phyloP scores from a whole-genome alignment of 306 rosid species.

The Vigna hirtella region DNA sequence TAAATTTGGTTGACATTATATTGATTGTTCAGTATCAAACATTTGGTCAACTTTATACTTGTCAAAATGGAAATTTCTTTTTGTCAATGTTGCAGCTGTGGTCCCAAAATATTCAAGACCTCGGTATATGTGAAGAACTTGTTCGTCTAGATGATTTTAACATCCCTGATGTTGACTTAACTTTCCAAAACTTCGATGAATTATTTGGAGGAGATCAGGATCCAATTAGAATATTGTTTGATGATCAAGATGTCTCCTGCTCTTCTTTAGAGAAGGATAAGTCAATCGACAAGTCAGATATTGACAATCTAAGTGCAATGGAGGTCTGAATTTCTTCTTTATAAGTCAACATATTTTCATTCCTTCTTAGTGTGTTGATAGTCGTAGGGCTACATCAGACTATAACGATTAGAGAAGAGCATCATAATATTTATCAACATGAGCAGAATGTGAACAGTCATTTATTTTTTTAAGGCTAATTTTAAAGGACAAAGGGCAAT shows the following conservation, averaged over 20 bases:
- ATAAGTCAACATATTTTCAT: constrained; percentile 9
- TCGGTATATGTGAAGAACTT: constrained; percentile 88
- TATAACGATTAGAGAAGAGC: constrained; percentile 23
- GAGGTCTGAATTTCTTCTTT: constrained; percentile 57
- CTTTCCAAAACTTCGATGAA: constrained; percentile 81
- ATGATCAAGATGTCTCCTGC: constrained; percentile 60
- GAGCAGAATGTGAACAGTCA: constrained; percentile 6
- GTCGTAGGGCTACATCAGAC: background rate
- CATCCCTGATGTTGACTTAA: constrained; percentile 88
- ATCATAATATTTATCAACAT: constrained; percentile 3
- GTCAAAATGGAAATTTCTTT: constrained; percentile 40
- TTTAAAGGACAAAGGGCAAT: background rate
- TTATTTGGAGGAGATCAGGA: constrained; percentile 81
- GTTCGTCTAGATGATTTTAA: constrained; percentile 69
- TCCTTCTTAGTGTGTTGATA: constrained; percentile 13
- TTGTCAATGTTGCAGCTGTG: constrained; percentile 68
- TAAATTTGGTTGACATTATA: constrained; percentile 12
- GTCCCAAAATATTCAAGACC: constrained; percentile 93
- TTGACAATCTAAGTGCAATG: constrained; percentile 50
- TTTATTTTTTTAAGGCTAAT: background rate
- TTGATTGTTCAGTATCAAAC: constrained; percentile 34
- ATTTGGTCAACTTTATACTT: constrained; percentile 29
- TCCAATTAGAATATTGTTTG: constrained; percentile 53
- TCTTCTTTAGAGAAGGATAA: constrained; percentile 63
- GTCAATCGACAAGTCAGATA: constrained; percentile 60